Evolutionary conservation across 148 eudicot genomes (phyloP).

Genomic region (Oxyria digyna): DNA sequence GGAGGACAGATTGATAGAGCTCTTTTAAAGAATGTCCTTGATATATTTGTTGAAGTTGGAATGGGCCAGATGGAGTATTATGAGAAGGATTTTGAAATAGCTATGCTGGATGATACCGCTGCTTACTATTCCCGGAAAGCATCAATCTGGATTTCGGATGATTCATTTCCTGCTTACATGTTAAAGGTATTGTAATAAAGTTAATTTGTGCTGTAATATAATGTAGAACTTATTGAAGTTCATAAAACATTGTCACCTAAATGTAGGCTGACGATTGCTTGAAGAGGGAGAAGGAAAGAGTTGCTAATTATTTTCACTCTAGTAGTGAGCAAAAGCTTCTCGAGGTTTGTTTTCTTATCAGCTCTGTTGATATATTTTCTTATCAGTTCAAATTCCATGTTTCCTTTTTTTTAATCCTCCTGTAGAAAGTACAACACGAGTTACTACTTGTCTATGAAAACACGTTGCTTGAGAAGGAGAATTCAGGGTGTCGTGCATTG

Average conservation of each 20-base stretch:
- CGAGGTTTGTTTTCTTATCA: conserved; percentile 35
- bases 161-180: conserved; percentile 94
- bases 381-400: neutral
- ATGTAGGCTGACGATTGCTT: conserved; percentile 86
- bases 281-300: conserved; percentile 86
- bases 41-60: conserved; percentile 88
- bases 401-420: neutral
- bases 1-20: conserved; percentile 89
- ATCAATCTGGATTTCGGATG: conserved; percentile 77
- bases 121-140: conserved; percentile 86
- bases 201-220: conserved; percentile 1
- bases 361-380: neutral
- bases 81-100: conserved; percentile 72
- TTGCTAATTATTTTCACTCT: conserved; percentile 69
- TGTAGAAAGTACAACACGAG: conserved; percentile 82
- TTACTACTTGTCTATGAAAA: conserved; percentile 59
- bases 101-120: conserved; percentile 65
- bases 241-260: neutral
- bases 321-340: conserved; percentile 87
- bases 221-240: neutral
- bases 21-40: conserved; percentile 76
- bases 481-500: conserved; percentile 86
- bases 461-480: conserved; percentile 83
- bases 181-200: conserved; percentile 32
- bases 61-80: conserved; percentile 72